Evolutionary conservation across 2,329 filamentous ascomycete genomes (phyloP).

Genomic region (Madurella fahalii): DNA sequence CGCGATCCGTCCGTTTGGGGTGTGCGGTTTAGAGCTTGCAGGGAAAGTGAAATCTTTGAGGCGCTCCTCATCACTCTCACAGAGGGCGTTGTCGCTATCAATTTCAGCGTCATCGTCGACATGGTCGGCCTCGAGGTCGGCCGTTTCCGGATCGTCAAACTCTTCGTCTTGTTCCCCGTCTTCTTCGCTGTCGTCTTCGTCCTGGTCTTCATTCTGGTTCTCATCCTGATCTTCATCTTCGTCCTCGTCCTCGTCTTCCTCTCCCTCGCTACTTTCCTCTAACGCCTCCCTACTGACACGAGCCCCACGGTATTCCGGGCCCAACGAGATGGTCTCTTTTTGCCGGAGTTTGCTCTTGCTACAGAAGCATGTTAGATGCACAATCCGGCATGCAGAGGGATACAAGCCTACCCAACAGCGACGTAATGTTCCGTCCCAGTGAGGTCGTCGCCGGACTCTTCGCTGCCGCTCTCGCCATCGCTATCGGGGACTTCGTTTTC

Average conservation of each 20-base stretch:
- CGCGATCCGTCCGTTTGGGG: slow-evolving; percentile 31
- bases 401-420: slow-evolving; percentile 56
- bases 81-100: slow-evolving; percentile 67
- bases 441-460: slow-evolving; percentile 30
- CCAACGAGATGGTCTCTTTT: slow-evolving; percentile 63
- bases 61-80: slow-evolving; percentile 76
- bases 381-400: background rate
- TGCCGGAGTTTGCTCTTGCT: slow-evolving; percentile 81
- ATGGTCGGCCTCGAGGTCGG: slow-evolving; percentile 51
- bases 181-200: slow-evolving; percentile 44
- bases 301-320: slow-evolving; percentile 75
- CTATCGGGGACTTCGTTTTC: slow-evolving; percentile 62
- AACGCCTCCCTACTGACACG: slow-evolving; percentile 67
- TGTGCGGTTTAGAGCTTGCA: slow-evolving; percentile 51
- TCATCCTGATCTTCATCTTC: too few relatives aligned
- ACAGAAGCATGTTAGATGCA: slow-evolving; percentile 13
- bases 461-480: slow-evolving; percentile 46
- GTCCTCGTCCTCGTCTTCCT: slow-evolving; percentile 35
- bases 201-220: slow-evolving; percentile 40
- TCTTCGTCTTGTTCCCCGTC: slow-evolving; percentile 29
- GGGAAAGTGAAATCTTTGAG: slow-evolving; percentile 69
- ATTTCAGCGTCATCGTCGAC: slow-evolving; percentile 51
- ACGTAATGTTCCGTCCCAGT: slow-evolving; percentile 78
- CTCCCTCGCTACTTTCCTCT: slow-evolving; percentile 46
- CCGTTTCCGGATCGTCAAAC: slow-evolving; percentile 54